Evolutionary conservation across 768 basidiomycete genomes (phyloP).

Genomic region (Boletellus ananiceps): DNA sequence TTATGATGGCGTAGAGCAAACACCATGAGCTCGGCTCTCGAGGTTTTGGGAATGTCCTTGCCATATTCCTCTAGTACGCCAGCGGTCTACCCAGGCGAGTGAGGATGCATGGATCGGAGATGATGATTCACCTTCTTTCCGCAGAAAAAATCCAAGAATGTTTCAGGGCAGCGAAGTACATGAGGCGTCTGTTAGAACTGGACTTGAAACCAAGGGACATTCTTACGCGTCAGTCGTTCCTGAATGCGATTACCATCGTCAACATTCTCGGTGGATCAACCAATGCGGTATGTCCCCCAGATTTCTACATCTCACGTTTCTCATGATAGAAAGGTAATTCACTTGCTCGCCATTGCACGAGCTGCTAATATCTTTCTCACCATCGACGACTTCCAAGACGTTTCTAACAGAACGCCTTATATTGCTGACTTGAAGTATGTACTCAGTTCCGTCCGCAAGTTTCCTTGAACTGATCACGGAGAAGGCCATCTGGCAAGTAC

Average conservation of each 20-base stretch:
- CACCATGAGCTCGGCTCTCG: slow-evolving; percentile 82
- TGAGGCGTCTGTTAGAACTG: slow-evolving; percentile 66
- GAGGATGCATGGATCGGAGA: background rate
- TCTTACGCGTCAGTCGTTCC: slow-evolving; percentile 63
- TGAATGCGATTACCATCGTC: slow-evolving; percentile 79
- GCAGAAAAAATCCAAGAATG: slow-evolving; percentile 83
- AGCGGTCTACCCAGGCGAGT: slow-evolving; percentile 61
- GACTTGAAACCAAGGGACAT: slow-evolving; percentile 84
- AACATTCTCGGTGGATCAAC: slow-evolving; percentile 85
- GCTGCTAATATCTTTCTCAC: slow-evolving; percentile 68
- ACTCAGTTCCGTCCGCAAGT: slow-evolving; percentile 13
- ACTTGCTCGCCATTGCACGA: slow-evolving; percentile 80
- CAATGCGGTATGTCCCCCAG: slow-evolving; percentile 56
- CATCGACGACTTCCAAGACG: slow-evolving; percentile 83
- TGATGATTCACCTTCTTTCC: background rate
- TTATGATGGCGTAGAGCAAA: slow-evolving; percentile 50
- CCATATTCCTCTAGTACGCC: slow-evolving; percentile 77
- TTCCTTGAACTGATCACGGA: slow-evolving; percentile 3
- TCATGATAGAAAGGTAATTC: slow-evolving; percentile 55
- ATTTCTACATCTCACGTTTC: background rate
- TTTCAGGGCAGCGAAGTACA: slow-evolving; percentile 67
- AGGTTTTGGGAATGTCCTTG: slow-evolving; percentile 80
- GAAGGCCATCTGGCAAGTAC: slow-evolving; percentile 78
- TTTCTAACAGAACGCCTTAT: slow-evolving; percentile 77
- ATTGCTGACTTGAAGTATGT: slow-evolving; percentile 74